phyloP scores from a whole-genome alignment of 139 green algal species.

The Chlorella sp. region DNA sequence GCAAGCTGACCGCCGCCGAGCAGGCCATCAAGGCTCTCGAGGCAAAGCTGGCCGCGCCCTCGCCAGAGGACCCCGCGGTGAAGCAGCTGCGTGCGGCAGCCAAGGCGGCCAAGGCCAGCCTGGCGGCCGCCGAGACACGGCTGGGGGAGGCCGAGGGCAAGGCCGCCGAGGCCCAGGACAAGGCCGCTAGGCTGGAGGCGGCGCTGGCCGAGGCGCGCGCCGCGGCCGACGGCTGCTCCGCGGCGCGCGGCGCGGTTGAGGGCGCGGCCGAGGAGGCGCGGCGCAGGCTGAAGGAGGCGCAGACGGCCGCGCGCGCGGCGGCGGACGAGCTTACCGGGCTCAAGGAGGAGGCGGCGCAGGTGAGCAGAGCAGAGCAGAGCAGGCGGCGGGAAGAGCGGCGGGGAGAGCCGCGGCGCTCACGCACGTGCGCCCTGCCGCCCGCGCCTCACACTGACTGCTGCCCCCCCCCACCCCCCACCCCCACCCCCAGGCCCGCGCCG shows the following conservation, averaged over 20 bases:
- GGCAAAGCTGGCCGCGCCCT: background rate
- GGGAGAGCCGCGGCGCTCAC: too few relatives aligned
- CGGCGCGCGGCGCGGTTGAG: background rate
- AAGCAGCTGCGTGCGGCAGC: conserved; percentile 12
- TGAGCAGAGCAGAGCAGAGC: background rate
- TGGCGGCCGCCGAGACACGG: background rate
- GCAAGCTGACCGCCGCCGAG: background rate
- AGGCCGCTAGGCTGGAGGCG: conserved; percentile 3
- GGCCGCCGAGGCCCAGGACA: background rate
- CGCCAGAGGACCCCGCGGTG: background rate
- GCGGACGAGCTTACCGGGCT: too few relatives aligned
- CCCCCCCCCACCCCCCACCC: too few relatives aligned
- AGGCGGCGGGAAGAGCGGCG: too few relatives aligned
- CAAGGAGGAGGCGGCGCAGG: conserved; percentile 4
- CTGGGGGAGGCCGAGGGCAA: background rate
- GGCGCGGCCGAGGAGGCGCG: background rate
- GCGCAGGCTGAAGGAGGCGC: background rate
- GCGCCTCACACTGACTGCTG: too few relatives aligned
- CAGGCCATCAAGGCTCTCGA: conserved; percentile 1
- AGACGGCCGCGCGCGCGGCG: background rate
- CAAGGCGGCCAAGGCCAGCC: conserved; percentile 5
- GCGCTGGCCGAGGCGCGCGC: background rate
- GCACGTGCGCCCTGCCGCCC: too few relatives aligned
- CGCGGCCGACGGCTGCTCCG: background rate
- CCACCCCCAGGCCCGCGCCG: too few relatives aligned